Evolutionary conservation across 495 filamentous ascomycete genomes (phyloP).

Genomic region (Immersiella caudata): DNA sequence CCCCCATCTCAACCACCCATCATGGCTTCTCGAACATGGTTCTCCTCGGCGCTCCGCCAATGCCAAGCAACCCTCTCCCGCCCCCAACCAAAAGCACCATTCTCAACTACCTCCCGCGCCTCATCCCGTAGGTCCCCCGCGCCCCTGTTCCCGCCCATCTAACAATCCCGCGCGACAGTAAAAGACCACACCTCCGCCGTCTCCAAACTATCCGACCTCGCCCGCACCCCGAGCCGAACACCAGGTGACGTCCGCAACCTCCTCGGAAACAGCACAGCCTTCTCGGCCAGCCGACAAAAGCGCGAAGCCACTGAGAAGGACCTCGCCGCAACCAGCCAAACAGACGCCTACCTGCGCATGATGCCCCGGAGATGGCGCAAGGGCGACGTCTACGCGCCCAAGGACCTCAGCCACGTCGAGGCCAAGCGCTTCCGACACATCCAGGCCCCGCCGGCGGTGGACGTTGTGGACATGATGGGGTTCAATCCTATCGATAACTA

Average conservation of each 20-base stretch:
- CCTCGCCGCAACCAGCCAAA: slow-evolving; percentile 12
- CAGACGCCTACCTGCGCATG: slow-evolving; percentile 43
- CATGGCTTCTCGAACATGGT: slow-evolving; percentile 20
- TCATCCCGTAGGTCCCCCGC: neutral
- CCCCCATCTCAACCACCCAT: slow-evolving; percentile 1
- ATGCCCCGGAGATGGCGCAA: slow-evolving; percentile 62
- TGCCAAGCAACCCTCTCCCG: slow-evolving; percentile 18
- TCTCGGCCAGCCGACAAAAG: slow-evolving; percentile 12
- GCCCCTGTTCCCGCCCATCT: slow-evolving; percentile 5
- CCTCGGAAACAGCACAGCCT: slow-evolving; percentile 13
- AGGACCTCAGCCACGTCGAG: slow-evolving; percentile 77
- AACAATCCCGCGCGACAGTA: slow-evolving; percentile 5
- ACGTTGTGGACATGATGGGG: slow-evolving; percentile 79
- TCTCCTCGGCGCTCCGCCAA: slow-evolving; percentile 21
- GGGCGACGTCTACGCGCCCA: slow-evolving; percentile 89
- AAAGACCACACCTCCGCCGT: slow-evolving; percentile 22
- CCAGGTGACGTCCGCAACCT: slow-evolving; percentile 9
- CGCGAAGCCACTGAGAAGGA: slow-evolving; percentile 20
- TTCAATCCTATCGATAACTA: slow-evolving; percentile 84
- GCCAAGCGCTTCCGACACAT: slow-evolving; percentile 62
- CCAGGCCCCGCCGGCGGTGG: slow-evolving; percentile 52
- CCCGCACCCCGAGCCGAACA: neutral
- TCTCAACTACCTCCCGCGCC: slow-evolving; percentile 22
- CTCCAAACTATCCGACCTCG: slow-evolving; percentile 21
- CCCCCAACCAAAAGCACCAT: slow-evolving; percentile 18